Base-by-base conservation (phyloP, 2,329 filamentous ascomycete genomes). In the Chaetomium sp. region DNA sequence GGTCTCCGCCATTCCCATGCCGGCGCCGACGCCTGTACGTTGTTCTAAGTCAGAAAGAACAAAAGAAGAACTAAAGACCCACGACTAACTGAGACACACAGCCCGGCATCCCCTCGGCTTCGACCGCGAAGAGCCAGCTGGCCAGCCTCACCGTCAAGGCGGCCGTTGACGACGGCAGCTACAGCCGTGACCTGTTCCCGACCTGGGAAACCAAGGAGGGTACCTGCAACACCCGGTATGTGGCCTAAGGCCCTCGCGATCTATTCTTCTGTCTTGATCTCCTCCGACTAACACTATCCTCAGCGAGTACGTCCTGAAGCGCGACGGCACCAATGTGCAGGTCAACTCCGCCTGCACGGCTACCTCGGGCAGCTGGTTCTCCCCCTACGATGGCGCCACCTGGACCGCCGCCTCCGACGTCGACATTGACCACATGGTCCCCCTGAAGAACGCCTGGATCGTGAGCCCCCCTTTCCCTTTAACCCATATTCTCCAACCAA, bases 401-500 rank as follows among this genome's bases (percentile, higher is more conserved):
- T 90, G 86, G 85, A 86, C 81, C 0, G 73, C 75, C 0, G 80
- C 87, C 1, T 79, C 76, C 14, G 86, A 91, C 63, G 69, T 94
- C 1, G 88, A 92, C 63, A 92, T 94, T 57, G 89, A 94, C 69
- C 89, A 94, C 68, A 78, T 94, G 72, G 87, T 95, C 2, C 88
- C 89, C 0, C 69, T 95, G 58, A 85, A 86, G 67, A 89, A 91
- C 66, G 88, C 88, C 5, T 92, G 88, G 88, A 83, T 87, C 59
- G 81, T 84, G 62, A 65, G 76, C 1, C 2, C 32, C 11, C 7
- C 33, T 11, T 8, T 36, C 4, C 54, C 34, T 14, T n/a, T 8
- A 19, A 33, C 14, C 8, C 12, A 1, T 9, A 40, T 40, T 12
- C 37, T 27, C 19, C 19, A 27, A 27, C 19, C 19, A 27, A 27